Conservation (phyloP, 2,329 filamentous ascomycete genomes). For the Endoconidiophora polonica region DNA sequence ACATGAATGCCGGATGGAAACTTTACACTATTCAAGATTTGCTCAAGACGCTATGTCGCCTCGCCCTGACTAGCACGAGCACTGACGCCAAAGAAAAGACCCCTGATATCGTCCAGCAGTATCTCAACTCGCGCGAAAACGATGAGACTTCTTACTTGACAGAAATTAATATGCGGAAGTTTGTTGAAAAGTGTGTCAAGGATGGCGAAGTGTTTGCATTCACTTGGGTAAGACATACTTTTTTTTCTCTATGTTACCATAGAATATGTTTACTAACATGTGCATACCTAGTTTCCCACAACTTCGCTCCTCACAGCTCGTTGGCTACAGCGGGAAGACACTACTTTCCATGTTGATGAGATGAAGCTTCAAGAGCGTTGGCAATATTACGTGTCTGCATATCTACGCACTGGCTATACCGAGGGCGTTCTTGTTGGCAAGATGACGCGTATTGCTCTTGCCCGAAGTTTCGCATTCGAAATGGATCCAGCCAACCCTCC, state of each 20-base stretch:
- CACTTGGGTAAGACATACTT: conserved; percentile 55
- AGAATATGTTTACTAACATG: background rate
- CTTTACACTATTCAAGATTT: conserved; percentile 87
- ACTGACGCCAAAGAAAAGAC: conserved; percentile 86
- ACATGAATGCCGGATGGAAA: conserved; percentile 80
- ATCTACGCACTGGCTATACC: conserved; percentile 74
- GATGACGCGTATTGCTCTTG: conserved; percentile 51
- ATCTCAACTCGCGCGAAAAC: conserved; percentile 62
- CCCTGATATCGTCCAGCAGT: conserved; percentile 74
- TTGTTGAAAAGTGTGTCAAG: conserved; percentile 82
- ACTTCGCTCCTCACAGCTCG: conserved; percentile 32
- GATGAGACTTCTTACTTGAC: conserved; percentile 79
- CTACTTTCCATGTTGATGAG: conserved; percentile 75
- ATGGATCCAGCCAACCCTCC: conserved; percentile 28
- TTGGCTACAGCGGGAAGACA: conserved; percentile 49
- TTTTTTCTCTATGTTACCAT: background rate
- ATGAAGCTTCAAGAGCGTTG: conserved; percentile 69
- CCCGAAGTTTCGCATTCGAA: conserved; percentile 52
- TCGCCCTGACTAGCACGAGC: conserved; percentile 68
- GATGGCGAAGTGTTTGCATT: conserved; percentile 85
- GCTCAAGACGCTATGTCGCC: conserved; percentile 62
- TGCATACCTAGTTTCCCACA: background rate
- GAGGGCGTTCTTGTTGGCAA: conserved; percentile 53
- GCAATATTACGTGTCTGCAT: conserved; percentile 93
- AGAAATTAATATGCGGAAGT: conserved; percentile 80